Conservation (phyloP, 2,329 filamentous ascomycete species). For the Stylonectria norvegica region DNA sequence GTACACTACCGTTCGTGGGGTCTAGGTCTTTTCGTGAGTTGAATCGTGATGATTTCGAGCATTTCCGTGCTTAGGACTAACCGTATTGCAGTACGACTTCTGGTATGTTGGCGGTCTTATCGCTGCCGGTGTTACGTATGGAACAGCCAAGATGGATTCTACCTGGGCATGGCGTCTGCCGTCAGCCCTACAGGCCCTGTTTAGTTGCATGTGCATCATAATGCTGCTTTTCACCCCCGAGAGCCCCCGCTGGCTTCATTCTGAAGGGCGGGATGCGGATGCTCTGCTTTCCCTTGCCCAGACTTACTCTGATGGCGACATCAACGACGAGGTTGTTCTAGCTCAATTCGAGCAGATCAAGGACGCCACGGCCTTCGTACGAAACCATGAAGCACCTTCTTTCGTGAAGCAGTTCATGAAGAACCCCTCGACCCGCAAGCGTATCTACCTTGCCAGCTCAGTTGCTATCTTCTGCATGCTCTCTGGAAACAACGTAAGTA, state of each 20-base stretch:
- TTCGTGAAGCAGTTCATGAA: slow-evolving; percentile 38
- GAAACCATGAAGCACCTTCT: slow-evolving; percentile 44
- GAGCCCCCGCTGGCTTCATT: slow-evolving; percentile 45
- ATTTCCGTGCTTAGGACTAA: too few relatives aligned
- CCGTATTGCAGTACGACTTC: slow-evolving; percentile 9
- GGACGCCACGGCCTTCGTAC: slow-evolving; percentile 37
- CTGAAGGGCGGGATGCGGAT: slow-evolving; percentile 38
- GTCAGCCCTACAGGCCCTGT: slow-evolving; percentile 30
- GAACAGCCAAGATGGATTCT: slow-evolving; percentile 30
- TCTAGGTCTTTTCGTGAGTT: slow-evolving; percentile 13
- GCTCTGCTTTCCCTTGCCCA: slow-evolving; percentile 41
- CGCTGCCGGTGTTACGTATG: slow-evolving; percentile 44
- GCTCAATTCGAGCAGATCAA: slow-evolving; percentile 33
- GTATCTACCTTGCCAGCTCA: slow-evolving; percentile 44
- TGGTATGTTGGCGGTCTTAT: slow-evolving; percentile 39
- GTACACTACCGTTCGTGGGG: slow-evolving; percentile 20
- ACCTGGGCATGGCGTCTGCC: slow-evolving; percentile 38
- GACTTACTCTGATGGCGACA: slow-evolving; percentile 43
- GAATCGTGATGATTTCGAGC: too few relatives aligned
- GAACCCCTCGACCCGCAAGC: slow-evolving; percentile 46
- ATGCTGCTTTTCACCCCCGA: slow-evolving; percentile 38
- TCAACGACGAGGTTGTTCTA: slow-evolving; percentile 26
- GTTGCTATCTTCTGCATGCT: slow-evolving; percentile 49
- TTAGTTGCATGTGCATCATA: slow-evolving; percentile 27
- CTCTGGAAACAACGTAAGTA: slow-evolving; percentile 8